Conservation (phyloP, 208 protist species). For the Trypanosoma brucei region DNA sequence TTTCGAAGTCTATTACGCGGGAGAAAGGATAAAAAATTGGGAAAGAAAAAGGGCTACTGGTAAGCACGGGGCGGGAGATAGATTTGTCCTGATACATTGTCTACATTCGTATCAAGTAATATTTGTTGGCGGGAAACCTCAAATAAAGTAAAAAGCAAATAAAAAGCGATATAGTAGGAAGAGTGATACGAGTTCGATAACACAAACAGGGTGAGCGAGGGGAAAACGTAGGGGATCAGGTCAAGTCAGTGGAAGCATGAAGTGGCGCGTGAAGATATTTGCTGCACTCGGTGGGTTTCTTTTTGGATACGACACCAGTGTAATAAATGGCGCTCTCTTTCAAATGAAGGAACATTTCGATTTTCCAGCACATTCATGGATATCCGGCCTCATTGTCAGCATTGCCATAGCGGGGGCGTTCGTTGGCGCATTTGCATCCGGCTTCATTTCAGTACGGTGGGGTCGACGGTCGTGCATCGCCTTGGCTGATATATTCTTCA, state of each 20-base stretch:
- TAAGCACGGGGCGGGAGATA: too few relatives aligned
- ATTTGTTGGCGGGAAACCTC: too few relatives aligned
- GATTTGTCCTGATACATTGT: too few relatives aligned
- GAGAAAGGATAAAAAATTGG: too few relatives aligned
- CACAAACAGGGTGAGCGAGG: neutral
- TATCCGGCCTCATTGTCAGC: constrained; percentile 78
- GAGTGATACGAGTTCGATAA: neutral
- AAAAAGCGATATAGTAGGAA: neutral
- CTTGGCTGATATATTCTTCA: constrained; percentile 75
- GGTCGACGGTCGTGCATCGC: constrained; percentile 74
- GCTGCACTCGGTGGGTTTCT: constrained; percentile 88
- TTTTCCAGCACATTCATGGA: constrained; percentile 71
- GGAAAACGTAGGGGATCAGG: neutral
- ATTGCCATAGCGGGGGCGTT: constrained; percentile 83
- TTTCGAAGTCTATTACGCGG: too few relatives aligned
- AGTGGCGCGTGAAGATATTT: constrained; percentile 55
- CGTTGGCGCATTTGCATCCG: constrained; percentile 69
- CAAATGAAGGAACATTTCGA: constrained; percentile 91
- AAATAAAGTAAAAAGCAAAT: too few relatives aligned
- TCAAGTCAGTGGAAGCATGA: constrained; percentile 7
- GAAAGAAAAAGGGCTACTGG: too few relatives aligned
- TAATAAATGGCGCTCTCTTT: constrained; percentile 89
- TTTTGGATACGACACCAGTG: constrained; percentile 92
- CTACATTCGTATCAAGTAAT: too few relatives aligned
- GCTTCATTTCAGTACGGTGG: constrained; percentile 63